phyloP scores from a whole-genome alignment of 2,329 filamentous ascomycete species.

The Trichoderma sp. region DNA sequence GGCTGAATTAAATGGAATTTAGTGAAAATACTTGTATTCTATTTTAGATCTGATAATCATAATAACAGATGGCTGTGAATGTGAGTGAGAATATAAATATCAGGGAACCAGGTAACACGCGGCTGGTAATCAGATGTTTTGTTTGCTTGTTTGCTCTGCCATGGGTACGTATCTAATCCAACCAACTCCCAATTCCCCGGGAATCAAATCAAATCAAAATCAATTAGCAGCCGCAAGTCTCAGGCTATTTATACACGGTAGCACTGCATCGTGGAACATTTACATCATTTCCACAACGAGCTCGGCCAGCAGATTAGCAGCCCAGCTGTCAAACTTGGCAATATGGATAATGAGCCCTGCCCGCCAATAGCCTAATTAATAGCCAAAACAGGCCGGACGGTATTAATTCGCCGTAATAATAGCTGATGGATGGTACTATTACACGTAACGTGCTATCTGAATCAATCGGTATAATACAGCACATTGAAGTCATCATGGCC shows the following conservation, averaged over 20 bases:
- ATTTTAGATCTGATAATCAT: background rate
- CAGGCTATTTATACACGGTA: background rate
- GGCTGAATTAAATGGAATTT: no score
- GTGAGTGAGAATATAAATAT: no score
- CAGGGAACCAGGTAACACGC: no score
- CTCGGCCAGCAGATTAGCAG: background rate
- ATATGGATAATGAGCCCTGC: slow-evolving; percentile 4
- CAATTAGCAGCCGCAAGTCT: background rate
- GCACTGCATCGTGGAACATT: background rate
- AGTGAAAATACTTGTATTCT: no score
- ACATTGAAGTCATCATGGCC: no score
- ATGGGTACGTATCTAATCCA: background rate
- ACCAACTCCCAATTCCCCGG: no score
- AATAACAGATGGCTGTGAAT: background rate
- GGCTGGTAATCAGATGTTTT: no score
- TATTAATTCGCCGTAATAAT: background rate
- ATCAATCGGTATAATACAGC: background rate
- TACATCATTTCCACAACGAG: background rate
- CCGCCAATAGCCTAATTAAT: slow-evolving; percentile 15
- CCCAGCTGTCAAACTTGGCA: background rate
- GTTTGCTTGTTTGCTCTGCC: background rate
- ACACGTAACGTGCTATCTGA: no score
- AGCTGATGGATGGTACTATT: no score
- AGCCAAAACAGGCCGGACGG: background rate
- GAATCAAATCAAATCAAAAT: background rate